Percentiles rank a stretch among this genome's conserved stretches.
Evolutionary conservation across 345 rosid genomes (phyloP).

Genomic region (Lepidium africanum): DNA sequence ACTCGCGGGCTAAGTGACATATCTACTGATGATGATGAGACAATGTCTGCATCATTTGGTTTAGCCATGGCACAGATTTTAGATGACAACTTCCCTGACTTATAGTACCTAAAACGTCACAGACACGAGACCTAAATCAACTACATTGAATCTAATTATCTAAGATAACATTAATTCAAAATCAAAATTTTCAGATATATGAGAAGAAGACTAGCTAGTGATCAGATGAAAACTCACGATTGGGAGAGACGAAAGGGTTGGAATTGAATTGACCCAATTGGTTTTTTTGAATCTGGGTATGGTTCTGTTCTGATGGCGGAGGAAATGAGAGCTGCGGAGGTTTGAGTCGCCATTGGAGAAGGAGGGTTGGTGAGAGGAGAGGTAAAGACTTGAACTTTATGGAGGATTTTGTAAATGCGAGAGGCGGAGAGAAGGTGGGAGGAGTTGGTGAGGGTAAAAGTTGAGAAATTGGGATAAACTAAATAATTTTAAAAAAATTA

Average conservation of each 20-base stretch:
- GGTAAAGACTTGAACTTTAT: background rate
- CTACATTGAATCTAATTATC: background rate
- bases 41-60: slow-evolving; percentile 28
- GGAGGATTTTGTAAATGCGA: background rate
- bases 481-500: background rate
- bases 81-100: slow-evolving; percentile 20
- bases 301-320: background rate
- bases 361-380: slow-evolving; percentile 25
- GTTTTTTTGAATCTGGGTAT: slow-evolving; percentile 6
- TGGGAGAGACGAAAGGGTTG: slow-evolving; percentile 15
- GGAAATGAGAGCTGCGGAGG: slow-evolving; percentile 14
- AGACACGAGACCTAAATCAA: background rate
- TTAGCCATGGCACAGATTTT: slow-evolving; percentile 37
- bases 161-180: background rate
- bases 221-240: slow-evolving; percentile 27
- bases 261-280: slow-evolving; percentile 35
- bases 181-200: background rate
- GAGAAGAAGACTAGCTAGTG: background rate
- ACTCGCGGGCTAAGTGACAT: slow-evolving; percentile 76
- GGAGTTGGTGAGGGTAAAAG: slow-evolving; percentile 17
- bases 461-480: background rate
- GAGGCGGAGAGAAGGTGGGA: slow-evolving; percentile 4
- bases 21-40: slow-evolving; percentile 40
- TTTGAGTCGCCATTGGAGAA: slow-evolving; percentile 25
- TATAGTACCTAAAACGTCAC: slow-evolving; percentile 26